These are phyloP conservation scores for Agarophyton chilense DNA, from an alignment of 23 red algal species.

Conservation along the genomic window DNA sequence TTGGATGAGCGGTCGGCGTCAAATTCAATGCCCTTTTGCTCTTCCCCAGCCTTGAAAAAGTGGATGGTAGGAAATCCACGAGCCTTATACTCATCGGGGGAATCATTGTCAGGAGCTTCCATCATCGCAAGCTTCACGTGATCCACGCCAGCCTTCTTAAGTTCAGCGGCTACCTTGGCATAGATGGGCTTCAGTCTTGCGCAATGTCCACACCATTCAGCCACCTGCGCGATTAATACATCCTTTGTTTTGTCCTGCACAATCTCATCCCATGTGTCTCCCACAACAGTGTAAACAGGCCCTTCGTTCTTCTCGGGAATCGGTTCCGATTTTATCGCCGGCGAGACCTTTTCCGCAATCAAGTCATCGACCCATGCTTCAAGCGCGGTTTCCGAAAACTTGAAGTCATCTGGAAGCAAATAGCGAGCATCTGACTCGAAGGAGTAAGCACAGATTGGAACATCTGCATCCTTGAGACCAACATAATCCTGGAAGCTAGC, in stretches of 20 bases:
- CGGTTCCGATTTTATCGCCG: slow-evolving; percentile 71
- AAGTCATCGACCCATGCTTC: slow-evolving; percentile 74
- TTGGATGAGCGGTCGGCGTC: slow-evolving; percentile 64
- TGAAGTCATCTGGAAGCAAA: slow-evolving; percentile 58
- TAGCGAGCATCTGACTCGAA: slow-evolving; percentile 74
- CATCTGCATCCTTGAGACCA: slow-evolving; percentile 53
- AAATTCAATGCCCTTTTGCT: slow-evolving; percentile 76
- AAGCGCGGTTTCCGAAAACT: slow-evolving; percentile 47
- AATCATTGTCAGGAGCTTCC: slow-evolving; percentile 97
- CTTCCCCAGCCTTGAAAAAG: slow-evolving; percentile 91
- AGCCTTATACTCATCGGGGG: slow-evolving; percentile 87
- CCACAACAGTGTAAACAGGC: slow-evolving; percentile 87
- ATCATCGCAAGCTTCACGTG: slow-evolving; percentile 87
- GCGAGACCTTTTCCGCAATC: slow-evolving; percentile 68
- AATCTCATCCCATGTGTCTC: slow-evolving; percentile 77
- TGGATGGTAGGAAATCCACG: slow-evolving; percentile 92
- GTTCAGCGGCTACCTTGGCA: slow-evolving; percentile 73
- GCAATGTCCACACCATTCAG: slow-evolving; percentile 97
- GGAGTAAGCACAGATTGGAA: slow-evolving; percentile 69
- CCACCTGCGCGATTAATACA: slow-evolving; percentile 89
- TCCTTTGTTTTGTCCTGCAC: slow-evolving; percentile 82
- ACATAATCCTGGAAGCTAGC: slow-evolving; percentile 70
- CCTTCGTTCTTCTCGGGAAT: slow-evolving; percentile 71
- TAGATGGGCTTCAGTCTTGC: slow-evolving; percentile 67
- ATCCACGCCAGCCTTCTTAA: slow-evolving; percentile 69